Base-by-base conservation (phyloP, 495 filamentous ascomycete species). In the Chaetomium cochliodes region DNA sequence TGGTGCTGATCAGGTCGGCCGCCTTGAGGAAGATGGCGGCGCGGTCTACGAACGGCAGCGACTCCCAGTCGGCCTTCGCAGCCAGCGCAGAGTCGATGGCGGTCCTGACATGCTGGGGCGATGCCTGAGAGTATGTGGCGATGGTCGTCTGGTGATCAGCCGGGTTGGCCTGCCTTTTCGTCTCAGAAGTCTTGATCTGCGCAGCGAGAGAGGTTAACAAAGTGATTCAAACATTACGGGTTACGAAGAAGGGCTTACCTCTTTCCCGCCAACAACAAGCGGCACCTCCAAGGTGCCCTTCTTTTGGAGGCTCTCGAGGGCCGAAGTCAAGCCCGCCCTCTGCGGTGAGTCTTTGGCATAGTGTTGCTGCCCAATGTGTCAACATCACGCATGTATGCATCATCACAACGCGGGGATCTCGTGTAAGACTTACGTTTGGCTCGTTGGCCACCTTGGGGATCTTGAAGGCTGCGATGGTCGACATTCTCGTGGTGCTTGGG, bases 11-110 rank as follows among this genome's bases (percentile, higher is more conserved):
- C 62, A 97, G 78, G 72, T 96, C 92, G 13, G 92, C 92, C 1
- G 92, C 92, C 79, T 96, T 96, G 51, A 97, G 84, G 79, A 97
- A 97, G 67, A 97, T 80, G 64, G 92, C 91, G n/a, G 93, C 93
- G 55, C 92, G 85, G 76, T 96, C 92, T 26, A 89, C 85, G 69
- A 97, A 97, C 11, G 92, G 89, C 13, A 92, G 79, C 9, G 81
- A 80, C 66, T 92, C 90, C 92, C 92, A 97, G 47, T 84, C 80
- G 49, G 86, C 80, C 77, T 96, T 93, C 11, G 92, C 93, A 13
- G 81, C 85, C 16, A 97, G 84, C 6, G 92, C 93, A 37, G 90
- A 81, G 16, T 88, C 83, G 71, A 98, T 96, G 39, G 93, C 92
- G 2, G 79, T 73, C 41, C 82, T 79, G 62, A 97, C 90, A 63